Evolutionary conservation across 1,284 basidiomycete species (phyloP), one percentile per base, ranked within the genome.

Genomic region (Fomitopsis palustris): DNA sequence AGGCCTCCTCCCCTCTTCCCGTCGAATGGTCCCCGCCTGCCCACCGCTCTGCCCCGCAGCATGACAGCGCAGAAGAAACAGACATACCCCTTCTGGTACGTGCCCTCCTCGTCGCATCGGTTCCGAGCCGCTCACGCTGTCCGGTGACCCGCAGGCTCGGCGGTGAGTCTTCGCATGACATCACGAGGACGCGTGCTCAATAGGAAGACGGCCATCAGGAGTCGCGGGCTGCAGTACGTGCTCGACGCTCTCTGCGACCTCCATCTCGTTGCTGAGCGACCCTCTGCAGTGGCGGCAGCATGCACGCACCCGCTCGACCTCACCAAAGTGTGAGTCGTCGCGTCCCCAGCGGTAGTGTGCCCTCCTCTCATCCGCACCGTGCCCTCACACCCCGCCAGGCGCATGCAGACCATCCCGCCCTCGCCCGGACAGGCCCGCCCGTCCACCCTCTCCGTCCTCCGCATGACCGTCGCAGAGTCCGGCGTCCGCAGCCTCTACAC

Each of bases 231-330:
- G 89, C 38, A 84, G 90, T 92, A 70, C 64, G 87, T 81, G 39
- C 59, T 12, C 33, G 58, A 10, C 38, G 37, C 42, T 42, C 21
- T 49, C 52, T 58, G 58, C 4, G 42, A 61, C 39, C 60, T 51
- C 45, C 37, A 33, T 25, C 53, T 57, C 61, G 35, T n/a, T 19
- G 61, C 61, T 63, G 16, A 58, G 10, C 57, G 9, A 38, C 6
- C 45, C 58, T 39, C 56, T 64, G 29, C 59, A 95, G 92, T 94
- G 87, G 92, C 93, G 41, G 89, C 92, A 55, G 88, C 84, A 66
- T 90, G 84, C 70, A 95, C 92, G 0, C 93, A 95, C 76, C 93
- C 93, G 31, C 75, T 95, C 52, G 93, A 95, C 73, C 78, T 94
- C 57, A 88, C 90, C 60, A 91, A 93, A 84, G 91, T 95, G 92